Percentiles rank a stretch among this genome's conserved stretches.
Evolutionary conservation across 2,329 filamentous ascomycete species (phyloP).

Genomic region (Talaromyces atroroseus): DNA sequence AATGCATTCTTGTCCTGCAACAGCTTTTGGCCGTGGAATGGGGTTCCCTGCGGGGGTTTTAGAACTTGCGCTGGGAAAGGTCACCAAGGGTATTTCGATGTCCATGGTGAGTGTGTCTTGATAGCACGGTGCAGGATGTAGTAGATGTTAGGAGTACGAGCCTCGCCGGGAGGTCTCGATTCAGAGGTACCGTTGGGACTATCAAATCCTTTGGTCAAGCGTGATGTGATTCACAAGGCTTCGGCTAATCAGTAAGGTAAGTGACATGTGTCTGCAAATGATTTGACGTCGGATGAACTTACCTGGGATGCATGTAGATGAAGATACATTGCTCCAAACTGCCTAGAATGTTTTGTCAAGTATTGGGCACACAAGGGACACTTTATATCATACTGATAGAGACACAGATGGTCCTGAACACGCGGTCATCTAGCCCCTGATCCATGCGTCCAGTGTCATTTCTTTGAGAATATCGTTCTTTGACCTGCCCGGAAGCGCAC

Average conservation of each 20-base stretch:
- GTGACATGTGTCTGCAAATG: not conserved
- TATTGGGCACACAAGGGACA: not conserved
- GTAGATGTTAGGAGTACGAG: not conserved
- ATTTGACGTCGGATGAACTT: not conserved
- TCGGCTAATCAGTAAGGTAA: not conserved
- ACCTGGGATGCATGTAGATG: not conserved
- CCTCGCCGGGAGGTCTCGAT: not conserved
- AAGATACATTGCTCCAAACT: not conserved
- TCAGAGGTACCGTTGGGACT: not conserved
- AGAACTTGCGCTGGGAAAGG: not conserved
- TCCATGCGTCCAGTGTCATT: not conserved
- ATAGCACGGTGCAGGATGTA: not conserved
- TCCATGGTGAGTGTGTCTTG: not conserved
- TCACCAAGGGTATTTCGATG: not conserved
- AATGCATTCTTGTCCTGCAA: not conserved
- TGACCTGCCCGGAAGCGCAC: not conserved
- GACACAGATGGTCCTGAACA: not conserved
- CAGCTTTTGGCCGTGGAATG: not conserved
- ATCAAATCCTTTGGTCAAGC: not conserved
- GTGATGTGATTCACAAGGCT: not conserved
- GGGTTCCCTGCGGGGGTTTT: too few species aligned
- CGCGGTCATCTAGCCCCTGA: not conserved
- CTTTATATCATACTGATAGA: not conserved
- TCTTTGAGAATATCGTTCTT: not conserved
- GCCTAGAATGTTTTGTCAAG: not conserved